Percentiles rank a stretch among this genome's conserved stretches.
Conservation (phyloP, 1,139 yeast genomes). For the Ogataea hybrid region DNA sequence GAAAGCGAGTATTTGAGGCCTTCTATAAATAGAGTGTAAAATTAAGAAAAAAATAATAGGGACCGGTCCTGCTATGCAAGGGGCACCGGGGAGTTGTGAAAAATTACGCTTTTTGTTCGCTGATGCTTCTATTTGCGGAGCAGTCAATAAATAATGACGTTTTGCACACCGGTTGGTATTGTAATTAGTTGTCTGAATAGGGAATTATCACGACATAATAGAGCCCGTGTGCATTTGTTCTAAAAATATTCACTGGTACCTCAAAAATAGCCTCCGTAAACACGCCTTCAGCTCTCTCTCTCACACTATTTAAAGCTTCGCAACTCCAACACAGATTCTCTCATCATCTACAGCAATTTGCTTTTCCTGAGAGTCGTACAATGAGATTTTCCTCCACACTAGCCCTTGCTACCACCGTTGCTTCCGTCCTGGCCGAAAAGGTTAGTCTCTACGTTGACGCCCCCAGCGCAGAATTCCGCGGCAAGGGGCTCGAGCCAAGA, state of each 20-base stretch:
- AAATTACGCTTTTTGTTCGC: neutral
- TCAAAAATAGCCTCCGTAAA: neutral
- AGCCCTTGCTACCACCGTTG: conserved; percentile 28
- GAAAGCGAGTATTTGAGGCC: neutral
- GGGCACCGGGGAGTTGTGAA: neutral
- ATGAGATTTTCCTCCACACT: conserved; percentile 16
- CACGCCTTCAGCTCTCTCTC: neutral
- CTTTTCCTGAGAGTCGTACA: neutral
- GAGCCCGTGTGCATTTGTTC: neutral
- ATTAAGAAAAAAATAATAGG: neutral
- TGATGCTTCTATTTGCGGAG: too few species aligned
- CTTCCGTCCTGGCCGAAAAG: conserved; percentile 20
- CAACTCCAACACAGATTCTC: neutral
- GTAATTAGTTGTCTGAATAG: too few species aligned
- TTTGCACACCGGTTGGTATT: too few species aligned
- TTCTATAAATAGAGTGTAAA: neutral
- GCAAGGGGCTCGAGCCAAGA: conserved; percentile 34
- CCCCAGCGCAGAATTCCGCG: conserved; percentile 25
- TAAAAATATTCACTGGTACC: neutral
- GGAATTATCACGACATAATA: too few species aligned
- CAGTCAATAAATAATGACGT: too few species aligned
- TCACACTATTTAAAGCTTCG: neutral
- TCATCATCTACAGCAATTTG: neutral
- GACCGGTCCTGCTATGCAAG: neutral
- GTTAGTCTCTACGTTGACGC: conserved; percentile 29